These are phyloP conservation scores for Xylaria curta DNA, from an alignment of 495 filamentous ascomycete genomes.

Conservation along the genomic window DNA sequence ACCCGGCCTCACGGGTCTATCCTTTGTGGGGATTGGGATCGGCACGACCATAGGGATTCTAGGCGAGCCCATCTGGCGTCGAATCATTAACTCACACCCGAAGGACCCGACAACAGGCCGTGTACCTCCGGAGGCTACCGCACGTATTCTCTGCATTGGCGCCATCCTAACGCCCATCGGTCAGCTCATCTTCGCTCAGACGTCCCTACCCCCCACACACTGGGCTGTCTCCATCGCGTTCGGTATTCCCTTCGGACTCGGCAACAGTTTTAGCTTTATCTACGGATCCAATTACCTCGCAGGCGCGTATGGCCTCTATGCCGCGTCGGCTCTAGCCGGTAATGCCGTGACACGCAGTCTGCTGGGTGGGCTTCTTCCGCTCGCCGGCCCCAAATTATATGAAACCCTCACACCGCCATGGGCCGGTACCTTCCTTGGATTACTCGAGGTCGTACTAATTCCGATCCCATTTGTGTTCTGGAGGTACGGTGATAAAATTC, in stretches of 20 bases:
- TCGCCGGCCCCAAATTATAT: conserved; percentile 79
- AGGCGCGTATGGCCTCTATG: conserved; percentile 76
- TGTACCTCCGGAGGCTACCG: conserved; percentile 74
- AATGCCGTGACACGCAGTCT: conserved; percentile 73
- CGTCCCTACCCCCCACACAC: conserved; percentile 75
- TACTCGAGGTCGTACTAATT: conserved; percentile 71
- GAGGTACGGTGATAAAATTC: conserved; percentile 68
- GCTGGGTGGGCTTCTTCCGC: conserved; percentile 73
- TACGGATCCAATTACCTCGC: conserved; percentile 81
- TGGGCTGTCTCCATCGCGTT: conserved; percentile 77
- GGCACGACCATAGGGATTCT: conserved; percentile 72
- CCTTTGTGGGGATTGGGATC: conserved; percentile 81
- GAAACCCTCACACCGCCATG: conserved; percentile 71
- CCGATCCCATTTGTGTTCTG: conserved; percentile 86
- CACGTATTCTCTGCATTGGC: conserved; percentile 73
- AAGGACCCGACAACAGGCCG: conserved; percentile 73
- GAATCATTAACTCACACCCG: conserved; percentile 72
- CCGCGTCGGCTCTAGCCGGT: conserved; percentile 78
- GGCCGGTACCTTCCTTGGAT: conserved; percentile 76
- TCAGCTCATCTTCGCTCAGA: conserved; percentile 83
- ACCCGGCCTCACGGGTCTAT: conserved; percentile 72
- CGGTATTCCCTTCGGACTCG: conserved; percentile 79
- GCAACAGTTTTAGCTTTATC: conserved; percentile 80
- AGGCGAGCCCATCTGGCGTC: conserved; percentile 72
- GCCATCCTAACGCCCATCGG: conserved; percentile 71